Evolutionary conservation across 768 basidiomycete species (phyloP).

Genomic region (Collybia sp.): DNA sequence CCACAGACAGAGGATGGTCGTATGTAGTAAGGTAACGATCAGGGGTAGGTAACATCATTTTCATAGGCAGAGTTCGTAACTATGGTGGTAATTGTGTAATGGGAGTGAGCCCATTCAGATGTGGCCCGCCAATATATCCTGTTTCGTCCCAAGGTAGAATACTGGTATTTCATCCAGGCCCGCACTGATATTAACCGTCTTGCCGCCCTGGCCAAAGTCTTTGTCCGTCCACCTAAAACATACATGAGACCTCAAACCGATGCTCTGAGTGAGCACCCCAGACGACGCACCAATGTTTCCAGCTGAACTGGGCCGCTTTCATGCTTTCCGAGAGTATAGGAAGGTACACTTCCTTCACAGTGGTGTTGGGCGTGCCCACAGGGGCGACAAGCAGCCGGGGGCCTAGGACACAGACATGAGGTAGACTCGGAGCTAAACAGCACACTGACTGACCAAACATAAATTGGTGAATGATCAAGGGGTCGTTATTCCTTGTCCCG

Average conservation of each 20-base stretch:
- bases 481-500: constrained; percentile 22
- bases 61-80: no score
- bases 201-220: constrained; percentile 22
- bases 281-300: constrained; percentile 24
- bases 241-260: background rate
- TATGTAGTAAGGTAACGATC: no score
- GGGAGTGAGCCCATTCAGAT: constrained; percentile 5
- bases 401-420: constrained; percentile 10
- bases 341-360: constrained; percentile 23
- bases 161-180: constrained; percentile 27
- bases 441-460: constrained; percentile 22
- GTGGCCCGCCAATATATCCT: constrained; percentile 21
- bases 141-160: constrained; percentile 24
- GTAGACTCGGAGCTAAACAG: background rate
- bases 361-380: constrained; percentile 22
- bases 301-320: constrained; percentile 14
- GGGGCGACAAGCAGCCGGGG: constrained; percentile 25
- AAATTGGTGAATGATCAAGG: constrained; percentile 23
- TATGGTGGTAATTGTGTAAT: no score
- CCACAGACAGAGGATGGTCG: no score
- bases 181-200: constrained; percentile 21
- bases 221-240: constrained; percentile 26
- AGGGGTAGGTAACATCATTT: no score
- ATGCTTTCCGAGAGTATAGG: constrained; percentile 14
- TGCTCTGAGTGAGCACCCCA: background rate